These are phyloP conservation scores for Vitis hybrid DNA, from an alignment of 177 flowering plant species.

Conservation along the genomic window DNA sequence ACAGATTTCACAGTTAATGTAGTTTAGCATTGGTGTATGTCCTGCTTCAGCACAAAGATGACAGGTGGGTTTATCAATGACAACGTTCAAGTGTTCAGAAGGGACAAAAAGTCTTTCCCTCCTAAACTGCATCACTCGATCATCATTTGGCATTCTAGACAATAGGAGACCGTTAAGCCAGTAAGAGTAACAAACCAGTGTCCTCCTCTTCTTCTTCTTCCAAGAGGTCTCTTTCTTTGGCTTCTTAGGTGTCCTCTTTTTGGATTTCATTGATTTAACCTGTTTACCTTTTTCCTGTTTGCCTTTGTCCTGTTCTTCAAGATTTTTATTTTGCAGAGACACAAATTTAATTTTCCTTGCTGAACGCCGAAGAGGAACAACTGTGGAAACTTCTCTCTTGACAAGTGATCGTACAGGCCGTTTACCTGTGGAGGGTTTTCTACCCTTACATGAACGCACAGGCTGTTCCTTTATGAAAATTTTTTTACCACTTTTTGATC, in stretches of 20 bases:
- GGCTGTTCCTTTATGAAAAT: conserved; percentile 6
- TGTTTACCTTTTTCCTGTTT: conserved; percentile 9
- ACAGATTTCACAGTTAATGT: conserved; percentile 72
- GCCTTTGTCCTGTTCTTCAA: conserved; percentile 34
- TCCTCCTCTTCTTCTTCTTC: conserved; percentile 59
- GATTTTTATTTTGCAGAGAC: conserved; percentile 34
- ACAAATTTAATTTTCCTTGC: conserved; percentile 45
- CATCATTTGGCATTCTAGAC: conserved; percentile 69
- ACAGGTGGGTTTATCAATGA: conserved; percentile 48
- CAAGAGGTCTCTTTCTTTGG: conserved; percentile 28
- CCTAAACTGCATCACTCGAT: conserved; percentile 47
- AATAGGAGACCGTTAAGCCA: conserved; percentile 82
- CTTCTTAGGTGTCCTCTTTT: conserved; percentile 27
- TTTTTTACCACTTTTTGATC: conserved; percentile 9
- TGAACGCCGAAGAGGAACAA: conserved; percentile 59
- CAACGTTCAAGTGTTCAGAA: conserved; percentile 21
- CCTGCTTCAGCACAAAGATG: conserved; percentile 54
- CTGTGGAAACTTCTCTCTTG: conserved; percentile 21
- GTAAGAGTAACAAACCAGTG: conserved; percentile 45
- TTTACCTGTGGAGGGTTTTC: conserved; percentile 13
- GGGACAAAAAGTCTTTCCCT: conserved; percentile 41
- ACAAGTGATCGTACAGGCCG: conserved; percentile 17
- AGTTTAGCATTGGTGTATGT: conserved; percentile 33
- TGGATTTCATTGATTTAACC: conserved; percentile 20
- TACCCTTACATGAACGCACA: conserved; percentile 13